Evolutionary conservation across 306 rosid genomes (phyloP).

Genomic region (Vigna reflexopilosa): DNA sequence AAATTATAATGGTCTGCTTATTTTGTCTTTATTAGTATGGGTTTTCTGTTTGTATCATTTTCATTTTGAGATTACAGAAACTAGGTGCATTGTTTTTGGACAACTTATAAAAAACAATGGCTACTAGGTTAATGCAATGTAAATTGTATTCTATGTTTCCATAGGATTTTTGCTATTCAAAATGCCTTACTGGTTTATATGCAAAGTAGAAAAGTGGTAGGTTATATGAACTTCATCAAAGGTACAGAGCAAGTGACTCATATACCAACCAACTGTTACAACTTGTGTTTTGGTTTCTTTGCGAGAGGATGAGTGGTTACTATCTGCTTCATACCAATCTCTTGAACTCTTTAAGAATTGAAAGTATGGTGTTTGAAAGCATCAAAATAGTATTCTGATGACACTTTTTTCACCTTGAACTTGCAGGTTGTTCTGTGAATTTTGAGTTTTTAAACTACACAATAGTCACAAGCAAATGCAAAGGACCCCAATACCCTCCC

Average conservation of each 20-base stretch:
- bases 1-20: background rate
- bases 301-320: background rate
- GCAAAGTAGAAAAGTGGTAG: no score
- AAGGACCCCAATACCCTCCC: slow-evolving; percentile 79
- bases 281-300: slow-evolving; percentile 20
- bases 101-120: no score
- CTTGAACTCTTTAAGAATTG: background rate
- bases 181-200: background rate
- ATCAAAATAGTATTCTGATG: background rate
- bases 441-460: slow-evolving; percentile 90
- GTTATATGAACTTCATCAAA: no score
- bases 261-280: slow-evolving; percentile 10
- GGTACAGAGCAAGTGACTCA: background rate
- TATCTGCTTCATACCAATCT: background rate
- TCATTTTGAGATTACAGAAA: slow-evolving; percentile 21
- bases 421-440: slow-evolving; percentile 91
- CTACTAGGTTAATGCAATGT: no score
- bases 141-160: background rate
- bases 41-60: background rate
- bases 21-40: background rate
- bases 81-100: no score
- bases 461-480: slow-evolving; percentile 85
- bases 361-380: background rate
- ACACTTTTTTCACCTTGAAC: slow-evolving; percentile 32
- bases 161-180: background rate